Evolutionary conservation across 495 filamentous ascomycete genomes (phyloP), one percentile per base, ranked within the genome.

Genomic region (Pyronema omphalodes): DNA sequence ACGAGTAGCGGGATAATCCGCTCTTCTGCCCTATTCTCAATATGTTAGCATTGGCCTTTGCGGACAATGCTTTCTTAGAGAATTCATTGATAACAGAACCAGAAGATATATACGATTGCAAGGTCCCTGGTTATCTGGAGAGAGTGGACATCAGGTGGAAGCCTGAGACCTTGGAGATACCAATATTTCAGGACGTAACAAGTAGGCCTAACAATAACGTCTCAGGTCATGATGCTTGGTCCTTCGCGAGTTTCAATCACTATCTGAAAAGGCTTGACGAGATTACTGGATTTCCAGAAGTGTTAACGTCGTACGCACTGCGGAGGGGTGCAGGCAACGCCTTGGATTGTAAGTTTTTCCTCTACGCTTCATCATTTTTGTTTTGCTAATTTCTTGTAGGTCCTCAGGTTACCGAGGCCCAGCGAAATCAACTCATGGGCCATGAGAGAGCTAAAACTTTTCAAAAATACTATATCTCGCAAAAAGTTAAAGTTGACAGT

Each of bases 41-140:
- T 39, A 4, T 54, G 6, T 39, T 54, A 7, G 51, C 51, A 9
- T 35, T 54, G 14, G 51, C 37, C 8, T 54, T 54, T 54, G 37
- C 51, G 6, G 37, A 54, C 14, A 40, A 18, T 9, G 51, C 51
- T 34, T 45, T 54, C 36, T 18, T 18, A 19, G 4, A 54, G 33
- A 40, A 39, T n/a, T n/a, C n/a, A 6, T 36, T 36, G 9, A 54
- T 54, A 17, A 17, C 12, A 19, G 34, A 23, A 19, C 51, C 51
- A n/a, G 51, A 54, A 29, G 51, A 54, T 19, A 23, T 54, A 11
- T 54, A 54, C 40, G 34, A 23, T 6, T 40, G 43, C 40, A 23
- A 54, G 15, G 44, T 54, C n/a, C 51, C 51, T n/a, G 8, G 12
- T 29, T 54, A 44, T 39, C 43, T 44, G 11, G 51, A 54, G 52